Evolutionary conservation across 2,329 filamentous ascomycete genomes (phyloP).

Genomic region (Sordariomycetes sp.): DNA sequence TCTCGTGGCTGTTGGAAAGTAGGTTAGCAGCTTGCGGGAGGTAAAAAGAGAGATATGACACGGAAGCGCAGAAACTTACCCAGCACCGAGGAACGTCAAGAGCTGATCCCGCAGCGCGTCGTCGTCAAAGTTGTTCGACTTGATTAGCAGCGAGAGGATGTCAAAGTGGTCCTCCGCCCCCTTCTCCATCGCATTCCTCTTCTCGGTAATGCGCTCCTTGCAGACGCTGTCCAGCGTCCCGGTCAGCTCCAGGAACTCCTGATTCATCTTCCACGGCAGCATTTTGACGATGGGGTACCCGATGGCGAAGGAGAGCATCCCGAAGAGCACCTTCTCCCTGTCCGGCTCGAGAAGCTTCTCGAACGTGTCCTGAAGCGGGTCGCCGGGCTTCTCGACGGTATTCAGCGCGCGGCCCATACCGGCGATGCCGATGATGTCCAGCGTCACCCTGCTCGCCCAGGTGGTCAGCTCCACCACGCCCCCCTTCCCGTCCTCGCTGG

Average conservation of each 20-base stretch:
- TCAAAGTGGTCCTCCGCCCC: slow-evolving; percentile 41
- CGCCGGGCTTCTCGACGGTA: slow-evolving; percentile 21
- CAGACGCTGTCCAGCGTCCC: slow-evolving; percentile 27
- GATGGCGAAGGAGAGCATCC: slow-evolving; percentile 24
- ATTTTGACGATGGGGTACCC: slow-evolving; percentile 22
- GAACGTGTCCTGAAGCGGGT: slow-evolving; percentile 33
- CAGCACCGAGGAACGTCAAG: slow-evolving; percentile 43
- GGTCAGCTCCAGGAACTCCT: slow-evolving; percentile 23
- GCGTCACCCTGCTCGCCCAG: slow-evolving; percentile 42
- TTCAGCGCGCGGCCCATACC: slow-evolving; percentile 45
- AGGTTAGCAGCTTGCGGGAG: too few species aligned
- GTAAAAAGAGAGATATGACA: not conserved
- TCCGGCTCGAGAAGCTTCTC: slow-evolving; percentile 32
- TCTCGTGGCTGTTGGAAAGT: slow-evolving; percentile 40
- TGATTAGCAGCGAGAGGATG: slow-evolving; percentile 49
- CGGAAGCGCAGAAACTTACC: slow-evolving; percentile 23
- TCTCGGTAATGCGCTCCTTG: slow-evolving; percentile 33
- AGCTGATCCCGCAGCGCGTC: slow-evolving; percentile 41
- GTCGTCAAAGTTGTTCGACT: slow-evolving; percentile 40
- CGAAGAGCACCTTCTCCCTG: slow-evolving; percentile 32
- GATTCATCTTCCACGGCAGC: slow-evolving; percentile 35
- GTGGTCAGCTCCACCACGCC: slow-evolving; percentile 23
- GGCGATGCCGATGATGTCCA: slow-evolving; percentile 50
- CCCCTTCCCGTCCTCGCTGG: slow-evolving; percentile 10
- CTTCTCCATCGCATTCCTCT: slow-evolving; percentile 32